Percentiles rank a stretch among this genome's conserved stretches.
Evolutionary conservation across 495 filamentous ascomycete genomes (phyloP).

Genomic region (Oidiodendron maius): DNA sequence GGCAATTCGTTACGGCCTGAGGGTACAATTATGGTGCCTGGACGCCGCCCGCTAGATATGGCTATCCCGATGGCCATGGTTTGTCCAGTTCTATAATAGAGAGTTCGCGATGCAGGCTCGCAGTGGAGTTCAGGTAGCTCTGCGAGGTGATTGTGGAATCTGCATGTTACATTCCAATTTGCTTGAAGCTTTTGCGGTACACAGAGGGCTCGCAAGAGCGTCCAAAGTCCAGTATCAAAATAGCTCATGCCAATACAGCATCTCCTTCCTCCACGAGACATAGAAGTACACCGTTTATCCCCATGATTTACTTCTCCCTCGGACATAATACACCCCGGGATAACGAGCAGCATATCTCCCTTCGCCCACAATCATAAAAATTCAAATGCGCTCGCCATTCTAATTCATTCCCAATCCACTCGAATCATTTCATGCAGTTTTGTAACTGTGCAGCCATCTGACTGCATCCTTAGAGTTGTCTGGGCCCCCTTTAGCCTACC

Average conservation of each 20-base stretch:
- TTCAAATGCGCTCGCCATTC: slow-evolving; percentile 16
- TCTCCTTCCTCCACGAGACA: slow-evolving; percentile 1
- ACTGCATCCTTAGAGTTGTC: neutral
- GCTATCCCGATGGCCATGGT: too few relatives aligned
- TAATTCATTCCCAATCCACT: neutral
- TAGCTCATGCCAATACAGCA: slow-evolving; percentile 2
- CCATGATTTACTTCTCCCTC: slow-evolving; percentile 1
- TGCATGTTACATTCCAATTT: too few relatives aligned
- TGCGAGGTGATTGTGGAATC: too few relatives aligned
- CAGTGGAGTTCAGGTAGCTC: too few relatives aligned
- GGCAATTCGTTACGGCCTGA: too few relatives aligned
- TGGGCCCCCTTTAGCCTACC: neutral
- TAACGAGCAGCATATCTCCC: slow-evolving; percentile 13
- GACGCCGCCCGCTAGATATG: too few relatives aligned
- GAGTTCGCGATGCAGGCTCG: too few relatives aligned
- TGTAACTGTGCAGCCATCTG: neutral
- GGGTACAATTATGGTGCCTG: too few relatives aligned
- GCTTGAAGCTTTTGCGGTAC: too few relatives aligned
- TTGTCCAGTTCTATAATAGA: too few relatives aligned
- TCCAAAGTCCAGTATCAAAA: neutral
- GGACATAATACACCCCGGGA: slow-evolving; percentile 11
- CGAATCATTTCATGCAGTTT: neutral
- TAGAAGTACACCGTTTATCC: slow-evolving; percentile 15
- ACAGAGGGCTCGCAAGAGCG: neutral
- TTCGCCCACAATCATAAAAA: slow-evolving; percentile 9